Percentiles rank a stretch among this genome's conserved stretches.
Evolutionary conservation across 805 yeast genomes (phyloP).

Genomic region (Kuraishia cidri): DNA sequence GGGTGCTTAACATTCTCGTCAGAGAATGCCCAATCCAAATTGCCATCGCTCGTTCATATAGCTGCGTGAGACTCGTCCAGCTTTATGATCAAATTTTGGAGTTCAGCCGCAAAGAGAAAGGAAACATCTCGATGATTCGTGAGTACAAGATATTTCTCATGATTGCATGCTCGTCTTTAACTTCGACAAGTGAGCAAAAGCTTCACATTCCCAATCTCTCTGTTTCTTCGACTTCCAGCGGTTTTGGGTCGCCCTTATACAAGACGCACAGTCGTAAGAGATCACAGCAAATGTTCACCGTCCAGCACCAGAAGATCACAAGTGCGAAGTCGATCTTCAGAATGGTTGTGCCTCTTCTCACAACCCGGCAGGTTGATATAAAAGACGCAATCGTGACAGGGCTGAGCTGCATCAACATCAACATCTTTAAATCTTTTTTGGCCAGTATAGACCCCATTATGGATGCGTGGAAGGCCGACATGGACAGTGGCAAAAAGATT

Average conservation of each 20-base stretch:
- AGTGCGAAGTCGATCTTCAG: constrained; percentile 86
- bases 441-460: constrained; percentile 64
- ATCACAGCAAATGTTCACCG: constrained; percentile 69
- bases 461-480: constrained; percentile 44
- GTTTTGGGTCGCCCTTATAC: constrained; percentile 27
- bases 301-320: constrained; percentile 86
- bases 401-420: constrained; percentile 80
- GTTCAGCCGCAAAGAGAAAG: constrained; percentile 33
- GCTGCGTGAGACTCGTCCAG: constrained; percentile 82
- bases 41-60: constrained; percentile 85
- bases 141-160: constrained; percentile 63
- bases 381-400: constrained; percentile 88
- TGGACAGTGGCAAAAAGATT: constrained; percentile 16
- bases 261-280: constrained; percentile 65
- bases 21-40: constrained; percentile 86
- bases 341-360: constrained; percentile 77
- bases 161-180: constrained; percentile 86
- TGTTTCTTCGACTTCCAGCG: constrained; percentile 5
- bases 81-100: constrained; percentile 63
- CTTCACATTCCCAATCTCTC: constrained; percentile 44
- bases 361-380: constrained; percentile 58
- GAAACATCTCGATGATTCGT: constrained; percentile 17
- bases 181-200: constrained; percentile 83
- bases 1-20: constrained; percentile 60
- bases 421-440: constrained; percentile 74